Evolutionary conservation across 2,329 filamentous ascomycete genomes (phyloP), one percentile per base, ranked within the genome.

Genomic region (Didymosphaeria variabile): DNA sequence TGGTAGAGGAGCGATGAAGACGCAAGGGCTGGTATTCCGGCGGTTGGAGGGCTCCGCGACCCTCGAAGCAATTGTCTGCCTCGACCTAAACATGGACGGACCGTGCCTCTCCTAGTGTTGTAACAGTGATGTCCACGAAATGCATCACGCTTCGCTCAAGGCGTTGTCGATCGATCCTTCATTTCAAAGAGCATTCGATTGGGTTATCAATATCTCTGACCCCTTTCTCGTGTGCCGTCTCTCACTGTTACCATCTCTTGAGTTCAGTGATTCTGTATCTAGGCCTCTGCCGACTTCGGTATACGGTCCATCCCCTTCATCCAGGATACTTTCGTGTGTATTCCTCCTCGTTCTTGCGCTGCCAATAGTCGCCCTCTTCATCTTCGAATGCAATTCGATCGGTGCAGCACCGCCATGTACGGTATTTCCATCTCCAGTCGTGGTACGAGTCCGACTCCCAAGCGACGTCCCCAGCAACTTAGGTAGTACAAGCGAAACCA

Each of bases 401-500:
- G 32, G 56, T 40, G 38, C 38, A 40, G 15, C 17, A n/a, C 38
- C 38, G 9, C 38, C 38, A 40, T 40, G 17, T 44, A 5, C 49
- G 26, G 12, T 50, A 32, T 36, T 46, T 26, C 52, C 59, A 32
- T 10, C 34, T n/a, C 29, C 44, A 40, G 44, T 36, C 13, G n/a
- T 45, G 8, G 60, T 56, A 17, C 57, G 60, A 17, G 58, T 64
- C 26, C 61, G 60, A 38, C 63, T 67, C 12, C 45, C 53, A 5
- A 61, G 26, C 1, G 63, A 63, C 8, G 66, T 63, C 5, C 67
- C 67, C 10, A 70, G 58, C 2, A 69, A 13, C 45, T 66, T 67
- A 0, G 69, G 69, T 2, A 70, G 8, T 1, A 71, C 10, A 40
- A 63, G 66, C 12, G 57, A 50, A 4, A 71, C 38, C 3, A 68